Evolutionary conservation across 2,329 filamentous ascomycete genomes (phyloP).

Genomic region (Elsinoe arachidis): DNA sequence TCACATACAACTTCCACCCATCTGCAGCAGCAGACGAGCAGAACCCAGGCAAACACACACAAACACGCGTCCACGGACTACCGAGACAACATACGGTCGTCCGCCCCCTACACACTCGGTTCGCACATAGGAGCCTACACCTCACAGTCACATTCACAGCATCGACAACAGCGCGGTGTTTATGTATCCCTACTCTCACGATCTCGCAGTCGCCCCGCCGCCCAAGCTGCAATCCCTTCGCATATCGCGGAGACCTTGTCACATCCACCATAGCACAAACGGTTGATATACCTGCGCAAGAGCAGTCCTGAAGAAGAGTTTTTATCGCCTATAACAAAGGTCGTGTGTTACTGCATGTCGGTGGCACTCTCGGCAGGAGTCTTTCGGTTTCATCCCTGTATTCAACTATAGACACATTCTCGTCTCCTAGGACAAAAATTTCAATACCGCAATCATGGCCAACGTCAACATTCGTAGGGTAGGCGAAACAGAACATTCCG

Average conservation of each 20-base stretch:
- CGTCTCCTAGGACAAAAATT: constrained; percentile 10
- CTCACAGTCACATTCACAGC: neutral
- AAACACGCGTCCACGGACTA: constrained; percentile 1
- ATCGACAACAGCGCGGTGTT: constrained; percentile 43
- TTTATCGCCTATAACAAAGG: constrained; percentile 24
- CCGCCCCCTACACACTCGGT: constrained; percentile 10
- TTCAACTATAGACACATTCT: constrained; percentile 3
- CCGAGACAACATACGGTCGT: constrained; percentile 9
- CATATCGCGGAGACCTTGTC: constrained; percentile 90
- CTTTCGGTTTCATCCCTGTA: neutral
- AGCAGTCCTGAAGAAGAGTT: constrained; percentile 12
- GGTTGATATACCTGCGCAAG: constrained; percentile 51
- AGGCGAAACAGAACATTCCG: constrained; percentile 16
- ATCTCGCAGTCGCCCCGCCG: constrained; percentile 89
- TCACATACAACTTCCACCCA: constrained; percentile 2
- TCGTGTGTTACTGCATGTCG: constrained; percentile 49
- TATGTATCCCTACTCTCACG: constrained; percentile 97
- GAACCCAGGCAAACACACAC: neutral
- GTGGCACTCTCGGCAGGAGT: constrained; percentile 29
- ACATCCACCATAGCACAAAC: constrained; percentile 80
- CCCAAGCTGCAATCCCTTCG: constrained; percentile 96
- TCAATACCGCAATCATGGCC: constrained; percentile 66
- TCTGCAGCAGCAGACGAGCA: constrained; percentile 6
- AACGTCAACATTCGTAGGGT: constrained; percentile 91
- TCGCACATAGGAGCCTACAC: neutral